These are phyloP conservation scores for Vitis amurensis DNA, from an alignment of 164 flowering plant species.

Conservation along the genomic window DNA sequence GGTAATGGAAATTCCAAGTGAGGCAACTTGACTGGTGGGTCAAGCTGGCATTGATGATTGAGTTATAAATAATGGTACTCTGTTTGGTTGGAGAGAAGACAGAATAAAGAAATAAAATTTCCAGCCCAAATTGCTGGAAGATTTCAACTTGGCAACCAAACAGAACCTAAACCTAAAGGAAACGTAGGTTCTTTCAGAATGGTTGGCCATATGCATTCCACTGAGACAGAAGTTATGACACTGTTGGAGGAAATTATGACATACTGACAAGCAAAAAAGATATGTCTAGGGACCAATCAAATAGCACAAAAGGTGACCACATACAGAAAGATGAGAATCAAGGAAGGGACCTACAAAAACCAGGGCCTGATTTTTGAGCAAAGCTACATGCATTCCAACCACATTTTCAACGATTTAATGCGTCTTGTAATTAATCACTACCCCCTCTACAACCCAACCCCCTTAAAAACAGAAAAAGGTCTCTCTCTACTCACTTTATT, in stretches of 20 bases:
- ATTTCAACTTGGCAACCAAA: constrained; percentile 17
- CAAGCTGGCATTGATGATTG: neutral
- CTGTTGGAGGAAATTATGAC: constrained; percentile 39
- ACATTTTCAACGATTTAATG: neutral
- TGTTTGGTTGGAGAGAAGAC: neutral
- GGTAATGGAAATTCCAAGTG: too few relatives aligned
- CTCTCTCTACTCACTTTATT: neutral
- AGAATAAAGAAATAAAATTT: constrained; percentile 8
- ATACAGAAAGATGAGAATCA: constrained; percentile 12
- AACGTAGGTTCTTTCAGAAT: constrained; percentile 24
- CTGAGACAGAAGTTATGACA: constrained; percentile 35
- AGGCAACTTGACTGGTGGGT: too few relatives aligned
- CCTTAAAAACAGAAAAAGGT: neutral
- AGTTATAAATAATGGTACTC: neutral
- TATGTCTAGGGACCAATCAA: constrained; percentile 38
- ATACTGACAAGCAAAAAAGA: constrained; percentile 21
- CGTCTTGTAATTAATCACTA: neutral
- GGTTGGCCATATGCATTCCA: constrained; percentile 39
- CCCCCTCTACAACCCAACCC: too few relatives aligned
- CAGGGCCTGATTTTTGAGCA: neutral
- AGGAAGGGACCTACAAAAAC: neutral
- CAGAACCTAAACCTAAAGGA: constrained; percentile 2
- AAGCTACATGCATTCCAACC: constrained; percentile 12
- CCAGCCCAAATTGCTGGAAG: constrained; percentile 14
- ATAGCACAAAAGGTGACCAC: constrained; percentile 24